A percentile compares a stretch with the other conserved stretches of the same genome.
Conservation (phyloP, 768 basidiomycete species). For the Phallus indusiatus region DNA sequence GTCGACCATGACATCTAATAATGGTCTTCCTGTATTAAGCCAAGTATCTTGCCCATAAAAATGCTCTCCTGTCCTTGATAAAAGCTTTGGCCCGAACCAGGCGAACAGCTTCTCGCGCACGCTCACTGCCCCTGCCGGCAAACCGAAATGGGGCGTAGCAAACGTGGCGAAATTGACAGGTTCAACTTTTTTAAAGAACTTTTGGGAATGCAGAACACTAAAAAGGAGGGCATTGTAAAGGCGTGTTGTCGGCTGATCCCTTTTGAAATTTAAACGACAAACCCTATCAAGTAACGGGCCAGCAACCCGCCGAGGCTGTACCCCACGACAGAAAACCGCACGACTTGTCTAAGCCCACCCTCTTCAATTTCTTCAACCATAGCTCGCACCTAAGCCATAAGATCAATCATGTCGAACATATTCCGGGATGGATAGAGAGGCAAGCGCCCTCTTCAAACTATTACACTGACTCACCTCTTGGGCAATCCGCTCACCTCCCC, state of each 20-base stretch:
- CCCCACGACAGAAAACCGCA: constrained; percentile 64
- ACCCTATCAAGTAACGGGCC: constrained; percentile 71
- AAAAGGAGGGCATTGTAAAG: background rate
- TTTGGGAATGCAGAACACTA: constrained; percentile 54
- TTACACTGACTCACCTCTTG: constrained; percentile 47
- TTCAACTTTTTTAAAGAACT: constrained; percentile 60
- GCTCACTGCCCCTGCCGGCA: constrained; percentile 48
- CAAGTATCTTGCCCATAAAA: constrained; percentile 69
- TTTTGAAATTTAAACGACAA: constrained; percentile 15
- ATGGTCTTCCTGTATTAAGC: constrained; percentile 52
- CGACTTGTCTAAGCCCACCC: constrained; percentile 45
- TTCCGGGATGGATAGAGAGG: background rate
- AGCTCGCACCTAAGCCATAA: constrained; percentile 38
- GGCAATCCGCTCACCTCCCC: constrained; percentile 73
- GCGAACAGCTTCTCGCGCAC: constrained; percentile 44
- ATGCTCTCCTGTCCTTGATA: constrained; percentile 75
- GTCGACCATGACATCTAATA: constrained; percentile 75
- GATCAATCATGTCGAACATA: background rate
- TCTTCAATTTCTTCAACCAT: constrained; percentile 43
- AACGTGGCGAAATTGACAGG: constrained; percentile 80
- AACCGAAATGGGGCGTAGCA: constrained; percentile 76
- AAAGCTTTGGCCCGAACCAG: constrained; percentile 53
- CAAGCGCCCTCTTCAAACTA: background rate
- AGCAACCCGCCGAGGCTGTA: constrained; percentile 79
- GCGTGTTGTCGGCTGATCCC: background rate